A percentile compares a stretch with the other conserved stretches of the same genome.
phyloP scores from a whole-genome alignment of 1,284 basidiomycete genomes.

The Meira nashicola region DNA sequence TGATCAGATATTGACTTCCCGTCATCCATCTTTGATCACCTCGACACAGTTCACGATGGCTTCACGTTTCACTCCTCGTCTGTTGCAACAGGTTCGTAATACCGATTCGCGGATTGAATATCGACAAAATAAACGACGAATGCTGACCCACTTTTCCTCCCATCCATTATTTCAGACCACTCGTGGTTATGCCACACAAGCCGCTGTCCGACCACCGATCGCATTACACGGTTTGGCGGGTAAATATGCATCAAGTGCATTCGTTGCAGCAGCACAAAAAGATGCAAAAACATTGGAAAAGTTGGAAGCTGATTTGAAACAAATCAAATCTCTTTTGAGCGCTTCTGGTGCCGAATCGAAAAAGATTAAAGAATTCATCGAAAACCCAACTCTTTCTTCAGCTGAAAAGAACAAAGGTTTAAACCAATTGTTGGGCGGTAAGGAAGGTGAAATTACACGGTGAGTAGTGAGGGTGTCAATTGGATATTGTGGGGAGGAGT shows the following conservation, averaged over 20 bases:
- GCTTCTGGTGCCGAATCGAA: slow-evolving; percentile 51
- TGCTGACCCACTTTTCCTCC: neutral
- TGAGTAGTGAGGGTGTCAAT: slow-evolving; percentile 27
- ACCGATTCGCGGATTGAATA: neutral
- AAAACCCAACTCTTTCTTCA: slow-evolving; percentile 81
- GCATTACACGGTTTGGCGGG: slow-evolving; percentile 46
- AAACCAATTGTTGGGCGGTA: slow-evolving; percentile 60
- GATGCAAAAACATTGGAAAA: slow-evolving; percentile 51
- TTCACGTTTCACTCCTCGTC: slow-evolving; percentile 31
- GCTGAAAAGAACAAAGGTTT: slow-evolving; percentile 72
- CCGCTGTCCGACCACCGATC: slow-evolving; percentile 38
- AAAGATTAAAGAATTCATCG: slow-evolving; percentile 67
- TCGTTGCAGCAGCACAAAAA: slow-evolving; percentile 82
- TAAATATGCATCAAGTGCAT: slow-evolving; percentile 93
- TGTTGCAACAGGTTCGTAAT: slow-evolving; percentile 30
- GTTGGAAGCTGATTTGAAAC: slow-evolving; percentile 64
- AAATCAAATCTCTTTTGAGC: slow-evolving; percentile 22
- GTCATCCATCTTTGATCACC: neutral
- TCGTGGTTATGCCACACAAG: slow-evolving; percentile 51
- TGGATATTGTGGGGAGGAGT: neutral
- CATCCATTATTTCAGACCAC: slow-evolving; percentile 25
- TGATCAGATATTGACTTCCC: slow-evolving; percentile 12
- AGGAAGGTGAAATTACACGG: slow-evolving; percentile 48
- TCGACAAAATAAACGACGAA: neutral
- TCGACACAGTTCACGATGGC: slow-evolving; percentile 17